Conservation (phyloP, 179 eudicot species). For the Spinacia oleracea region DNA sequence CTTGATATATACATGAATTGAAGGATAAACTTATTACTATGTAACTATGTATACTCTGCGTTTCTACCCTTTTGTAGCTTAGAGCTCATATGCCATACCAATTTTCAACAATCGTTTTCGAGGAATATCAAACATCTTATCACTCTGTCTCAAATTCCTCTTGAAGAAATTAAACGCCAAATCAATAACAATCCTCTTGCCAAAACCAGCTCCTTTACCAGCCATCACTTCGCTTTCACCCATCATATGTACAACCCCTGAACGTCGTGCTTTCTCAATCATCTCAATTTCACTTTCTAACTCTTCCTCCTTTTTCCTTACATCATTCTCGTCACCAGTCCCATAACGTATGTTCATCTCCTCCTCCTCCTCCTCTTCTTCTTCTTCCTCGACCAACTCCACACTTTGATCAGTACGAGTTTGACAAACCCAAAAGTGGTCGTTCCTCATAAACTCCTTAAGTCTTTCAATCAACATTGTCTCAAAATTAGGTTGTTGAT, state of each 20-base stretch:
- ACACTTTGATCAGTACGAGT: neutral
- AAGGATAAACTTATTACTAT: no score
- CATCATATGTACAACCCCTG: constrained; percentile 63
- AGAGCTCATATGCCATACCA: constrained; percentile 86
- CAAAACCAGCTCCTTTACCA: constrained; percentile 42
- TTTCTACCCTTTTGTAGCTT: constrained; percentile 3
- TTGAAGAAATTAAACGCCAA: constrained; percentile 60
- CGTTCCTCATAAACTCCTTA: constrained; percentile 52
- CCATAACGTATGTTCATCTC: no score
- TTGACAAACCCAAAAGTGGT: constrained; percentile 30
- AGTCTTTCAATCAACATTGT: constrained; percentile 45
- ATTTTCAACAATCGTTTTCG: constrained; percentile 64
- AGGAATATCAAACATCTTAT: constrained; percentile 59
- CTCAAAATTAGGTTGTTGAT: constrained; percentile 64
- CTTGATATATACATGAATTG: no score
- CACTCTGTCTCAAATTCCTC: constrained; percentile 59
- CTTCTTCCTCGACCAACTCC: neutral
- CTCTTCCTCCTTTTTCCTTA: neutral
- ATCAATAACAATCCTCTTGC: constrained; percentile 55
- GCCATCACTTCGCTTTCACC: constrained; percentile 69
- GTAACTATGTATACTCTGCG: no score
- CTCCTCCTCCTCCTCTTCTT: constrained; percentile 4
- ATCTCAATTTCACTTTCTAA: constrained; percentile 39
- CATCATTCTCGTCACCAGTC: neutral
- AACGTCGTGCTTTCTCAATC: neutral